Percentiles rank a stretch among this genome's conserved stretches.
Evolutionary conservation across 805 yeast genomes (phyloP).

Genomic region (Ogataea neopini): DNA sequence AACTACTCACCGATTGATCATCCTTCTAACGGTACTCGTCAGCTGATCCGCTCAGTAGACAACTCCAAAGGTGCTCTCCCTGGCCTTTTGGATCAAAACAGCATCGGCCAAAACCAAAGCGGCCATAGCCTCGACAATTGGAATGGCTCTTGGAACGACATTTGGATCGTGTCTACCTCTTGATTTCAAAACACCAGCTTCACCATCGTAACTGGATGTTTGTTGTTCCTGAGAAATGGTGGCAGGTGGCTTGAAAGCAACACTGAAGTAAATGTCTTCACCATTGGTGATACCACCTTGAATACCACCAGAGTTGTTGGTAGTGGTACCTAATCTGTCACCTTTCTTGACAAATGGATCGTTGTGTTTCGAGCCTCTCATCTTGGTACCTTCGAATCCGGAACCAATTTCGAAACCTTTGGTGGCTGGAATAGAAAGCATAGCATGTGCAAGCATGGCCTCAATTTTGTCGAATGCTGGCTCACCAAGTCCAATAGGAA

Average conservation of each 20-base stretch:
- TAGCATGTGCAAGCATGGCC: constrained; percentile 94
- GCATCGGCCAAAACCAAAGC: constrained; percentile 92
- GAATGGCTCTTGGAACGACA: constrained; percentile 97
- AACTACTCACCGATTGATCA: too few species aligned
- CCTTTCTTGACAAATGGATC: constrained; percentile 73
- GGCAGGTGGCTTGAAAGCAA: constrained; percentile 98
- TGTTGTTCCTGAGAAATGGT: constrained; percentile 92
- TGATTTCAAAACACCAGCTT: constrained; percentile 85
- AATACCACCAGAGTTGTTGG: constrained; percentile 94
- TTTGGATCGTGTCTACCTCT: constrained; percentile 98
- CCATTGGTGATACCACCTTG: constrained; percentile 99
- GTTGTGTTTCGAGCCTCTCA: constrained; percentile 93
- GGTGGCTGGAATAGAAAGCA: constrained; percentile 96
- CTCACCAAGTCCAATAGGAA: constrained; percentile 96
- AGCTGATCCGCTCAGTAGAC: constrained; percentile 25
- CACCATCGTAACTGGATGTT: constrained; percentile 88
- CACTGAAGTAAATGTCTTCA: constrained; percentile 89
- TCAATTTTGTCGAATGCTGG: constrained; percentile 97
- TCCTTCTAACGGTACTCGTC: too few species aligned
- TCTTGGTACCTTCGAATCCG: constrained; percentile 85
- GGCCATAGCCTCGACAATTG: constrained; percentile 98
- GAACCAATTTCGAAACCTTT: constrained; percentile 98
- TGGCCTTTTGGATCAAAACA: constrained; percentile 78
- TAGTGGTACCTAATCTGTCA: constrained; percentile 74
- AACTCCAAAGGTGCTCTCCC: constrained; percentile 55